Percentiles rank a stretch among this genome's conserved stretches.
These are phyloP conservation scores for Magnolia sinica DNA, from an alignment of 164 flowering plant species.

Conservation along the genomic window DNA sequence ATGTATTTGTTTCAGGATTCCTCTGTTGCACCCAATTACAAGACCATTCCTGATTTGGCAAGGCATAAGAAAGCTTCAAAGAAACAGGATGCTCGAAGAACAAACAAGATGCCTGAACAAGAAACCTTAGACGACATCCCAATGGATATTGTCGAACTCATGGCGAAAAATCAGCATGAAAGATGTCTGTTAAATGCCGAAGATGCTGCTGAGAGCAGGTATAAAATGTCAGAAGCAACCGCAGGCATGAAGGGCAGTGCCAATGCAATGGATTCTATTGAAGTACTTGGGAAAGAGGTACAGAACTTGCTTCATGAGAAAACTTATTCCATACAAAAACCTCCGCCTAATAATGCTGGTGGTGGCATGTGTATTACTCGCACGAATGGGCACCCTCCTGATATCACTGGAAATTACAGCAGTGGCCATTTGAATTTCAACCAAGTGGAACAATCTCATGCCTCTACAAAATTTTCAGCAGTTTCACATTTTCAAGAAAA, in stretches of 20 bases:
- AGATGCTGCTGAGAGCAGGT: conserved; percentile 13
- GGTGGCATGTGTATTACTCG: conserved; percentile 9
- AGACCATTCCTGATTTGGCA: conserved; percentile 16
- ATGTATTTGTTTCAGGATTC: conserved; percentile 26
- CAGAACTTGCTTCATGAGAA: conserved; percentile 21
- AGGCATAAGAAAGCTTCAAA: conserved; percentile 17
- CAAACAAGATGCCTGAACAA: conserved; percentile 26
- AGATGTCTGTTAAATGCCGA: conserved; percentile 43
- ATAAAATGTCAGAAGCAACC: conserved; percentile 13
- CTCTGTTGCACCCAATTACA: conserved; percentile 21
- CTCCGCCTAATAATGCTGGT: conserved; percentile 21
- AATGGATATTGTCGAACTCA: conserved; percentile 82
- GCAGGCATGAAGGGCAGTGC: conserved; percentile 17
- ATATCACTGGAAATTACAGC: conserved; percentile 4
- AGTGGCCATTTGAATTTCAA: conserved; percentile 9
- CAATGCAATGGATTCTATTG: conserved; percentile 16
- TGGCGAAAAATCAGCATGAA: conserved; percentile 76
- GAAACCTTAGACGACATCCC: conserved; percentile 63
- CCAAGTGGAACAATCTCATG: conserved; percentile 21
- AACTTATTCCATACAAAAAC: conserved; percentile 13
- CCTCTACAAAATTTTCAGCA: conserved; percentile 18
- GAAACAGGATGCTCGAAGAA: conserved; percentile 16
- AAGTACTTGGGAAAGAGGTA: conserved; percentile 20
- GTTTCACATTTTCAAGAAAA: conserved; percentile 24
- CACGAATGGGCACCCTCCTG: conserved; percentile 22